phyloP scores from a whole-genome alignment of 768 basidiomycete species.

The Trametes meyenii region DNA sequence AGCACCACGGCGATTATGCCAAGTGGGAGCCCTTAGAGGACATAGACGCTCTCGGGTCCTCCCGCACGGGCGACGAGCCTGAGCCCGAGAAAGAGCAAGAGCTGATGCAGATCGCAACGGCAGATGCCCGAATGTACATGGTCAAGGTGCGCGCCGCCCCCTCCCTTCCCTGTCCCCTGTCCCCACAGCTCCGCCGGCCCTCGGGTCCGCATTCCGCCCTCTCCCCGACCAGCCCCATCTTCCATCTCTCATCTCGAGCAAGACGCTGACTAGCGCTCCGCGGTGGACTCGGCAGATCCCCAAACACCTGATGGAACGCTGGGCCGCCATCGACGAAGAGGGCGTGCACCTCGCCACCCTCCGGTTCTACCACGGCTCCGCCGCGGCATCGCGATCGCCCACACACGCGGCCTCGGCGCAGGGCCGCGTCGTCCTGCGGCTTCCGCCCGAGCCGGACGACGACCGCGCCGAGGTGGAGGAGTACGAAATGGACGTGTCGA shows the following conservation, averaged over 20 bases:
- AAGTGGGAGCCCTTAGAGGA: not conserved
- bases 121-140: not conserved
- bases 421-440: conserved; percentile 62
- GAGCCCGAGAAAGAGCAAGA: not conserved
- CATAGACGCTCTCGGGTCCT: too few species aligned
- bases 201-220: not conserved
- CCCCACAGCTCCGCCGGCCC: not conserved
- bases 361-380: conserved; percentile 62
- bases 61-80: not conserved
- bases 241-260: not conserved
- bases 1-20: conserved; percentile 5
- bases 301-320: conserved; percentile 79
- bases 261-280: not conserved
- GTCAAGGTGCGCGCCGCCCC: conserved; percentile 5
- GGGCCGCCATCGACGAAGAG: conserved; percentile 69
- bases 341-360: conserved; percentile 80
- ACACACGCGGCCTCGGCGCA: conserved; percentile 39
- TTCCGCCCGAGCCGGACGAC: conserved; percentile 58
- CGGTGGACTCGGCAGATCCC: conserved; percentile 59
- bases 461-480: conserved; percentile 46
- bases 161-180: too few species aligned
- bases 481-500: conserved; percentile 81
- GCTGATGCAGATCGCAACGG: conserved; percentile 2
- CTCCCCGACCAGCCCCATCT: not conserved
- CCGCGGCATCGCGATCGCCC: not conserved